Percentiles rank a stretch among this genome's conserved stretches.
Conservation (phyloP, 441 rosid species). For the Populus trichocarpa region DNA sequence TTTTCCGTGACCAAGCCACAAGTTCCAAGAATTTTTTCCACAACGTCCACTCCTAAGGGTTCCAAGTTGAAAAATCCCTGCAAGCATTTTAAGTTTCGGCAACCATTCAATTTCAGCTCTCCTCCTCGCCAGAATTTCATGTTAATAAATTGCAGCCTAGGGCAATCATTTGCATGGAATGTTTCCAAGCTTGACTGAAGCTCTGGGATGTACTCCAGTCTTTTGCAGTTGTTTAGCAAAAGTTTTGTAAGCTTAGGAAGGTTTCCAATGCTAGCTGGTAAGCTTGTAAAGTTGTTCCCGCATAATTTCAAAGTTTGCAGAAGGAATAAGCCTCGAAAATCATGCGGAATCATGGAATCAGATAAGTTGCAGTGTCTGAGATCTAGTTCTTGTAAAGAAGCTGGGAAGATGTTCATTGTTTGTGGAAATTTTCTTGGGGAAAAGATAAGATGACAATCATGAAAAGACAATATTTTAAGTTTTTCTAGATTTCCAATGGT, state of each 20-base stretch:
- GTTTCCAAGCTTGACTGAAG: constrained; percentile 1
- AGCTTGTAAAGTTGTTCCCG: constrained; percentile 15
- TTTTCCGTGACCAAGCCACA: not conserved
- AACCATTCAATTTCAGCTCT: not conserved
- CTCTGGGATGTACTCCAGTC: constrained; percentile 3
- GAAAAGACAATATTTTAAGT: constrained; percentile 1
- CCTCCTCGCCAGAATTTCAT: not conserved
- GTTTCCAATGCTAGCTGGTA: constrained; percentile 4
- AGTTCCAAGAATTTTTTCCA: not conserved
- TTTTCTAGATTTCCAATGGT: not conserved
- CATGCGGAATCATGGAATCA: constrained; percentile 9
- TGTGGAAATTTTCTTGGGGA: not conserved
- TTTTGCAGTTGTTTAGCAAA: not conserved
- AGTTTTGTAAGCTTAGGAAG: not conserved
- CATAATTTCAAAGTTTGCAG: constrained; percentile 1
- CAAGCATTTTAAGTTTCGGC: not conserved
- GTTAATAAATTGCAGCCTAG: not conserved
- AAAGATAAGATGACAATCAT: constrained; percentile 9
- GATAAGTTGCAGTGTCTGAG: constrained; percentile 7
- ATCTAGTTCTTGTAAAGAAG: constrained; percentile 9
- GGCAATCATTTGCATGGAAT: constrained; percentile 4
- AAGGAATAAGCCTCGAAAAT: not conserved
- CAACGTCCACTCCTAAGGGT: not conserved
- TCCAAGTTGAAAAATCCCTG: constrained; percentile 14
- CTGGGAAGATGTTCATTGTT: not conserved